Evolutionary conservation across 2,329 filamentous ascomycete species (phyloP), one percentile per base, ranked within the genome.

Genomic region (Alternaria incomplexa): DNA sequence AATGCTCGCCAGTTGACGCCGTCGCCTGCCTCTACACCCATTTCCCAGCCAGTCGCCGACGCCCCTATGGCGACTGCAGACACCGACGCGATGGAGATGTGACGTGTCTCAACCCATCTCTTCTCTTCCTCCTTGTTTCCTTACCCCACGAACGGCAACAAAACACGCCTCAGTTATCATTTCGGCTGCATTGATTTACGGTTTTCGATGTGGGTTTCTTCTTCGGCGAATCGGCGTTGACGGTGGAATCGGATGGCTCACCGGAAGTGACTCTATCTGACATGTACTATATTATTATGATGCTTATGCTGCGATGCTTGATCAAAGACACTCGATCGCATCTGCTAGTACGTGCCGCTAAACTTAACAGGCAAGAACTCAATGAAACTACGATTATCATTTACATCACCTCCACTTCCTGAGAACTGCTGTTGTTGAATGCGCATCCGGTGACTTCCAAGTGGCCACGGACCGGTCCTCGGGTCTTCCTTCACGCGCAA

Each of bases 71-170:
- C 68, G 12, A 55, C 68, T 22, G 67, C 64, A 11, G 74, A 77
- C 44, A 66, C 56, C 50, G 78, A 79, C 54, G 73, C 65, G 25
- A 80, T 80, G 78, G 74, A 80, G 64, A 74, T 80, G 74, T 80
- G 63, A 75, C 28, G 12, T 48, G 45, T 56, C 46, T 56, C 26
- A 30, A 25, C 32, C n/a, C 44, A 13, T 51, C 51, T 25, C 36
- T 55, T 66, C 61, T 66, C 67, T 62, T 63, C 57, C 64, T 67
- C 66, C 62, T 50, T 46, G 62, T 55, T 60, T 55, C 58, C 60
- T 65, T 55, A 36, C 50, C 57, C 40, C 45, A 67, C 50, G 60
- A 64, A 71, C 67, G 56, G 67, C 70, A 71, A 68, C 65, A 71
- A 63, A 53, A 53, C 46, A 64, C 43, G 64, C 64, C 46, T 70